These are phyloP conservation scores for Umbilicus rupestris DNA, from an alignment of 164 flowering plant species.

Conservation along the genomic window DNA sequence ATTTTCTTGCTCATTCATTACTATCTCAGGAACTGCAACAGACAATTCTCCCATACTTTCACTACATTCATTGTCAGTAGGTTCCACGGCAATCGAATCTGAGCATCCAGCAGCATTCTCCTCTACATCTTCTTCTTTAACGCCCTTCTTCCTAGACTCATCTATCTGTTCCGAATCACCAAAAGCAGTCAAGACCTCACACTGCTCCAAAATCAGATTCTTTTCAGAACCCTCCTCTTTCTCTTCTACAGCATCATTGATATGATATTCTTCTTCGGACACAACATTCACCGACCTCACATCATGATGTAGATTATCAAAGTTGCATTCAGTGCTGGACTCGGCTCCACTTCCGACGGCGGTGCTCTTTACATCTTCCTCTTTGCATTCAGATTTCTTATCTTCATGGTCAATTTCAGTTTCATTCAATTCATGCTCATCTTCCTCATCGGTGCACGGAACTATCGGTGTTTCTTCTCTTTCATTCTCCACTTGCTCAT, in stretches of 20 bases:
- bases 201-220: not conserved
- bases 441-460: not conserved
- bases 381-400: not conserved
- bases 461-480: not conserved
- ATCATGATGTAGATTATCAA: not conserved
- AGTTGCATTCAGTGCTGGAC: no score
- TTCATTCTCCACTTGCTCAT: no score
- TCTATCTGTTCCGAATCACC: not conserved
- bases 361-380: not conserved
- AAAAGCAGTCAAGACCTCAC: not conserved
- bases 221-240: not conserved
- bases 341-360: not conserved
- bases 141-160: not conserved
- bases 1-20: no score
- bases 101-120: not conserved
- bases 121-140: conserved; percentile 2
- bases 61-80: no score
- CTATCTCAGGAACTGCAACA: no score
- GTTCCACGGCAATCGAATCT: not conserved
- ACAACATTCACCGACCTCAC: not conserved
- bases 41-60: no score
- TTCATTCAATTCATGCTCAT: no score
- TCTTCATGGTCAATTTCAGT: not conserved
- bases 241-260: conserved; percentile 1
- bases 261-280: not conserved